Evolutionary conservation across 2,329 filamentous ascomycete genomes (phyloP), one percentile per base, ranked within the genome.

Genomic region (Cytospora schulzeri): DNA sequence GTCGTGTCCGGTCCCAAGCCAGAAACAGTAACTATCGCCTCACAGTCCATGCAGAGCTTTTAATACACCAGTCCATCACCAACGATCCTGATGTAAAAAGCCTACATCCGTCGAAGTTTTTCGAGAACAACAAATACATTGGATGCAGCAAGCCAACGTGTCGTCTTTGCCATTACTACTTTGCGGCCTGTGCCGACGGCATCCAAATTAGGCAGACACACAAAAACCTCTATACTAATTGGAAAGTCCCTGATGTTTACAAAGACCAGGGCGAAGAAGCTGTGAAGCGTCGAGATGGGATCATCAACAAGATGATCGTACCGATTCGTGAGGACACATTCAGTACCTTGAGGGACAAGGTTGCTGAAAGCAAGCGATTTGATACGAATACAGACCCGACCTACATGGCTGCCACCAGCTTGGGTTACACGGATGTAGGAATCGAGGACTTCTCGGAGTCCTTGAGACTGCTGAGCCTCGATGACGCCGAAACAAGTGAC

Each of bases 141-240:
- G 78, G 77, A 0, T 71, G 70, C 31, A 78, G 77, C 68, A 80
- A 80, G 66, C 77, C 77, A 0, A 75, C 77, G 0, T 80, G 78
- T 38, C 71, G 73, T 0, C 71, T 80, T 1, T 80, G 78, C 29
- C 50, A 69, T 4, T 73, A 75, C 56, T 80, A 77, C 57, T 77
- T 80, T n/a, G 57, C 61, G 1, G 67, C 68, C 0, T 71, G 74
- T 38, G 67, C 68, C 0, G 64, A 69, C 2, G 64, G 69, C 0
- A 70, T 78, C 2, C 57, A 68, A 2, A 72, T 75, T 1, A 71
- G 78, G 0, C 38, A 69, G 2, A 68, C 72, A 0, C 77, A 79
- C 52, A 65, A 70, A 0, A 80, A 80, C 6, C 54, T 80, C 0
- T 80, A 80, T 50, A n/a, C 58, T 19, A 73, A 71, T 51, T 80